Evolutionary conservation across 2,329 filamentous ascomycete species (phyloP), one percentile per base, ranked within the genome.

Genomic region (Paraphaeosphaeria sporulosa): DNA sequence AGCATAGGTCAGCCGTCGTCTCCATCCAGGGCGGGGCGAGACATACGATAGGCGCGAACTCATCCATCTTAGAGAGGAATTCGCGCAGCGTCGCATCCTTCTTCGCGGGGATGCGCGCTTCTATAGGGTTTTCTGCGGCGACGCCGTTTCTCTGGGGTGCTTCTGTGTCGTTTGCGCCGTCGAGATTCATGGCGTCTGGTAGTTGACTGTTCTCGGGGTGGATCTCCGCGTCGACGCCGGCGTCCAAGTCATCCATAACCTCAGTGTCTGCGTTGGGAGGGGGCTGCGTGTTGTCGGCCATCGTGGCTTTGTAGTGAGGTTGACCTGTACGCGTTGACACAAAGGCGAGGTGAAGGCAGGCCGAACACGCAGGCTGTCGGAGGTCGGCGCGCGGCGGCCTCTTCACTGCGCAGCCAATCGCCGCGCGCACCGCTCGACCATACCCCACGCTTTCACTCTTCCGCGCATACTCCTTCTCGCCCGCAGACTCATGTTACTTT

Each of bases 41-140:
- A 82, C 90, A 66, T 86, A 97, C 94, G 72, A 99, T 97, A 12
- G 95, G 95, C 62, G 95, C 93, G 80, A 95, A 98, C 73, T 99
- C 95, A 76, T 99, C 95, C 90, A 99, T 98, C 84, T 97, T 97
- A 65, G 87, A 86, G 19, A 99, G 80, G 75, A 99, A 97, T 79
- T 98, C 94, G 74, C 94, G 91, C 66, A 99, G 82, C 42, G 91
- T 96, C 21, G 90, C 90, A 80, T 99, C 95, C 80, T 98, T 98
- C 76, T 93, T 92, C 55, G 90, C 89, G 1, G 91, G 89, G 64
- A 92, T 82, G 72, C 86, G 87, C 43, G 88, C 79, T 60, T 91
- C 89, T 44, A 84, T 78, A 6, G 84, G 78, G 6, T 80, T 76
- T 10, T 86, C 71, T 64, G 65, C 43, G 13, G 71, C 61, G 17